phyloP scores from a whole-genome alignment of 1,284 basidiomycete genomes.

The Melampsora medusae region DNA sequence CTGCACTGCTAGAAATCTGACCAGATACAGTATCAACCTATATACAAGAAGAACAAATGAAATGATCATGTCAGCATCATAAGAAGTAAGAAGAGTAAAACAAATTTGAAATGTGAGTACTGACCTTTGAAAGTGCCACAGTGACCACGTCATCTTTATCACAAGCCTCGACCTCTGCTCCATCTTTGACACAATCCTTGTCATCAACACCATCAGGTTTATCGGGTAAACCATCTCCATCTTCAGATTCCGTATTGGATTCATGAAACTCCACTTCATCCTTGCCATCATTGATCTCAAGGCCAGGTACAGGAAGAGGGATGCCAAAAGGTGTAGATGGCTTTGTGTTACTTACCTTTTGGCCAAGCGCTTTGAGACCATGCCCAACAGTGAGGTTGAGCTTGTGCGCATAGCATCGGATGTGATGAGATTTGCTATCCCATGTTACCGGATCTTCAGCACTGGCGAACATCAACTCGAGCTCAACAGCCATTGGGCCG shows the following conservation, averaged over 20 bases:
- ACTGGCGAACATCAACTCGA: neutral
- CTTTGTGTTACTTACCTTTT: neutral
- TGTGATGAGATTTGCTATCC: neutral
- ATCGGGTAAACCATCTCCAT: neutral
- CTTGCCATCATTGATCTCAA: neutral
- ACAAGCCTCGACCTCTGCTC: neutral
- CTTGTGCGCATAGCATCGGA: neutral
- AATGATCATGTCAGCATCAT: neutral
- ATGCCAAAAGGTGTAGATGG: neutral
- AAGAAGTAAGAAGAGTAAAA: neutral
- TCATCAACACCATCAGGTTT: conserved; percentile 3
- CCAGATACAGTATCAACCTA: neutral
- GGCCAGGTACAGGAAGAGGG: neutral
- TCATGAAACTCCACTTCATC: neutral
- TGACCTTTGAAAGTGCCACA: neutral
- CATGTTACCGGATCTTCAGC: neutral
- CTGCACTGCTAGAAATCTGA: neutral
- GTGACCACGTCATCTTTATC: neutral
- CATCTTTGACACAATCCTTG: neutral
- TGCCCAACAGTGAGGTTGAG: neutral
- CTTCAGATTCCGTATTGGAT: neutral
- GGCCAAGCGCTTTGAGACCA: neutral
- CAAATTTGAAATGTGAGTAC: neutral
- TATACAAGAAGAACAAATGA: neutral
- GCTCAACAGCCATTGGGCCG: neutral